phyloP scores from a whole-genome alignment of 306 rosid genomes.

The Inga laurina region DNA sequence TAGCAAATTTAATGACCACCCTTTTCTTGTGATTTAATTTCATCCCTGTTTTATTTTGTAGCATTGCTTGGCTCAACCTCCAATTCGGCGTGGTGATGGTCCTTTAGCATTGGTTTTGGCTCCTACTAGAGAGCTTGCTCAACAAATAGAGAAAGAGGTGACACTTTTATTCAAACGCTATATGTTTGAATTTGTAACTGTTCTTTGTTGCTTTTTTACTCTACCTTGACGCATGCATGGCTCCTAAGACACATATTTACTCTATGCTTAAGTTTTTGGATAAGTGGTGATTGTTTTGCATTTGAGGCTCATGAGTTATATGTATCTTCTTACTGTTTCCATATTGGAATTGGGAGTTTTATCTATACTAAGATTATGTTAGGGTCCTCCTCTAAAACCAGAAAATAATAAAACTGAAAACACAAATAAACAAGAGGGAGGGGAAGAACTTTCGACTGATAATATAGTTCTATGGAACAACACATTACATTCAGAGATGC shows the following conservation, averaged over 20 bases:
- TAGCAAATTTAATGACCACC: background rate
- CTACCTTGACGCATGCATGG: background rate
- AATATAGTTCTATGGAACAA: no score
- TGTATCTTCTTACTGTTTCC: constrained; percentile 11
- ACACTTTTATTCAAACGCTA: background rate
- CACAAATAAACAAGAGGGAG: no score
- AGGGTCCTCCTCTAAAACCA: no score
- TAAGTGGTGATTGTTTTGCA: background rate
- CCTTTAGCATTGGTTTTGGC: constrained; percentile 84
- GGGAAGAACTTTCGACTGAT: no score
- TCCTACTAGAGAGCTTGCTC: constrained; percentile 95
- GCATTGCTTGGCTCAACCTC: constrained; percentile 86
- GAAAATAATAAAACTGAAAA: no score
- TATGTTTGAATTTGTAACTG: background rate
- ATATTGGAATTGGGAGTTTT: background rate
- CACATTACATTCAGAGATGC: no score
- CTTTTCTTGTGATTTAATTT: constrained; percentile 16
- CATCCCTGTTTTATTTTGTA: constrained; percentile 34
- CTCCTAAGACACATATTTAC: background rate
- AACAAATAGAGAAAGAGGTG: constrained; percentile 92
- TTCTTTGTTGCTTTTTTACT: background rate
- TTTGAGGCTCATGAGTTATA: background rate
- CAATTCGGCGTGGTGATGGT: constrained; percentile 74
- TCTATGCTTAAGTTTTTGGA: background rate
- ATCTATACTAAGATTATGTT: background rate